Base-by-base conservation (phyloP, 2,329 filamentous ascomycete genomes). In the Cercospora zeae-maydis region DNA sequence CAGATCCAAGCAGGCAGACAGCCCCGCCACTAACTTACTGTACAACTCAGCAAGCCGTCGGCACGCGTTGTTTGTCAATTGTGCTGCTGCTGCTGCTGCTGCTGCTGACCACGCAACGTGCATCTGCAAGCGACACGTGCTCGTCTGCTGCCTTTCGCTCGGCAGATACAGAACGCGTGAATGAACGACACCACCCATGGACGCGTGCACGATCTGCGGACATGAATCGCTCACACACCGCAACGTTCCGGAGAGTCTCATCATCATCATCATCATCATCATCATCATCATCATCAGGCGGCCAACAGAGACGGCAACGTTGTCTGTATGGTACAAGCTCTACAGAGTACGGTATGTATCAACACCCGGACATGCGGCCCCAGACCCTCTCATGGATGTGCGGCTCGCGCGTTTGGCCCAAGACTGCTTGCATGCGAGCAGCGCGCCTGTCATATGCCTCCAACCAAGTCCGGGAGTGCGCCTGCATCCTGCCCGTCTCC, bases 401-500 rank as follows among this genome's bases (percentile, higher is more conserved):
- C 5, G 58, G 24, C 34, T 65, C 66, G 31, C 64, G 58, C 21
- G 45, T 49, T 45, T 60, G 58, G 10, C 62, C 60, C 36, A 64
- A 66, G 47, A 79, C 37, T 4, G 69, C 71, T 63, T 75, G 72
- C 19, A 76, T 67, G 74, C 73, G 62, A 71, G 63, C 39, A 74
- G 19, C 39, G 34, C 73, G 70, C 52, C 75, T 72, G 34, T 58
- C 68, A 67, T 74, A 78, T 19, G 75, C 75, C 39, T 67, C 63
- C 34, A 74, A 69, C 75, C 77, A 80, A 55, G 61, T 63, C 21
- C 71, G 62, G 4, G 73, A 73, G 69, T 80, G 78, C 0, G 76
- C 77, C 21, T 59, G 31, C 58, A 79, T 66, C 51, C 55, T 49
- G 58, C 27, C 10, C 58, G 54, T 1, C 47, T 30, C 47, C 7